Evolutionary conservation across 2,329 filamentous ascomycete genomes (phyloP).

Genomic region (Bipolaris oryzae): DNA sequence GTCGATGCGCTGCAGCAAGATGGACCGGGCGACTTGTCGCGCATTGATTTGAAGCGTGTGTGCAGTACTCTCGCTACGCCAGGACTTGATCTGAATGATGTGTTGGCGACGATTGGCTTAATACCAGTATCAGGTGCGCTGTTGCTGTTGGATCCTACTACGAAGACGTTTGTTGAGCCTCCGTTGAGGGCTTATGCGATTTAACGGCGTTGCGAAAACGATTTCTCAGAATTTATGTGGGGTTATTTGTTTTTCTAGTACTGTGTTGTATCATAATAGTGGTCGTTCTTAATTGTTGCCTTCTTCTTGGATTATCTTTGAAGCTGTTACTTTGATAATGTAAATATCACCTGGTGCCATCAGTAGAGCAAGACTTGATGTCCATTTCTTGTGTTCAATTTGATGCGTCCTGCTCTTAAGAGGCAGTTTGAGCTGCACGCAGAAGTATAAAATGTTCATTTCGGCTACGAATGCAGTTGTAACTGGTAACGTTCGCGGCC

Average conservation of each 20-base stretch:
- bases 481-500: too few relatives aligned
- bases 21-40: slow-evolving; percentile 51
- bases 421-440: too few relatives aligned
- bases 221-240: too few relatives aligned
- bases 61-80: slow-evolving; percentile 50
- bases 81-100: slow-evolving; percentile 52
- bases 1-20: slow-evolving; percentile 57
- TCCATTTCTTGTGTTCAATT: too few relatives aligned
- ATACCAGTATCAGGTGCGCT: slow-evolving; percentile 49
- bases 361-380: too few relatives aligned
- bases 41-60: slow-evolving; percentile 50
- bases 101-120: slow-evolving; percentile 54
- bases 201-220: not conserved
- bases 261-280: not conserved
- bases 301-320: not conserved
- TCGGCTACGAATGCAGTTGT: too few relatives aligned
- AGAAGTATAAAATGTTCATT: too few relatives aligned
- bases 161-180: slow-evolving; percentile 50
- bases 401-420: too few relatives aligned
- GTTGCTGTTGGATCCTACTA: slow-evolving; percentile 30
- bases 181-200: slow-evolving; percentile 49
- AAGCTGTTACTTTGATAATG: too few relatives aligned
- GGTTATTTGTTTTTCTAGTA: not conserved
- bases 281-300: not conserved
- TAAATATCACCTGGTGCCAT: too few relatives aligned